Base-by-base conservation (phyloP, 2,329 filamentous ascomycete genomes). In the Curvularia lunata region DNA sequence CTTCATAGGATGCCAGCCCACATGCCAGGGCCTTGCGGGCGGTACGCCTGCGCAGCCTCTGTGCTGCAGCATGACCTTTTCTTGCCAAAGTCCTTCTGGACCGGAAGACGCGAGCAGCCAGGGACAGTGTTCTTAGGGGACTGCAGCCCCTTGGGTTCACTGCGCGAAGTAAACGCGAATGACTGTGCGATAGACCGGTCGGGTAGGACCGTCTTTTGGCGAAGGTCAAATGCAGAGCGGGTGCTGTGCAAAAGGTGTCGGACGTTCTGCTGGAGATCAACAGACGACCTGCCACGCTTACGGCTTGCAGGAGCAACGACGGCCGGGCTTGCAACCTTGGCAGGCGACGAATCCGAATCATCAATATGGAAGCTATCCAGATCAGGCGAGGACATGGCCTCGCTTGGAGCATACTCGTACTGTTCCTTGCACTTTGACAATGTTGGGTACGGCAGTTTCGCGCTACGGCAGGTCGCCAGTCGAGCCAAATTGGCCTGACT, bases 11-110 rank as follows among this genome's bases (percentile, higher is more conserved):
- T 86, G 54, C 83, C 85, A 58, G 84, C 81, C 87, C 88, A 90
- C 85, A 89, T 88, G 51, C 87, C 86, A 38, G 85, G 84, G 34
- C 84, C 85, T 82, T 75, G 46, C 77, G 83, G 58, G 80, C 82
- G 77, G 68, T 83, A 83, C 40, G 78, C 75, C 58, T 77, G 80
- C 19, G 80, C 79, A 53, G 82, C 85, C 73, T 89, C 86, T 13
- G 84, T 80, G 43, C 86, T 84, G 76, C 86, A 90, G 78, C 88
- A 89, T 37, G 89, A 81, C 66, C 88, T 84, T 79, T 91, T 91
- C 61, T 84, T 80, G 64, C 83, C 81, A 63, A 81, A 81, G 45
- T 78, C 75, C 53, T 76, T 78, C 59, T 81, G 77, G 30, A 83
- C 68, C 67, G 79, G 54, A 78, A 78, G 54, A 75, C 80, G 55